Base-by-base conservation (phyloP, 164 flowering plant genomes). In the Sedum album region DNA sequence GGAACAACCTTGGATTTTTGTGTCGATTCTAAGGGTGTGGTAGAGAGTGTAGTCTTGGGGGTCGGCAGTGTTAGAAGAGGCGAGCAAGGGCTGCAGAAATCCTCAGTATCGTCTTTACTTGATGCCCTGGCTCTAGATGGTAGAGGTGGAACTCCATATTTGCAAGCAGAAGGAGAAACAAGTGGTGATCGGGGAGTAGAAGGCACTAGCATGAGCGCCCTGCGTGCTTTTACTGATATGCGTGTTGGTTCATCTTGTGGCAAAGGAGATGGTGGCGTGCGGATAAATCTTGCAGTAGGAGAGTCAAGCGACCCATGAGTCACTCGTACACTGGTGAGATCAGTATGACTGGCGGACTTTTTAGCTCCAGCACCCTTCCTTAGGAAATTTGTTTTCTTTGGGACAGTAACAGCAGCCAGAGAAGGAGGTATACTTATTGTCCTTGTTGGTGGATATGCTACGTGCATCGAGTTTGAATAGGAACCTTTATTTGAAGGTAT, bases 401-500 rank as follows among this genome's bases (percentile, higher is more conserved):
- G 31, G 68, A 80, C 73, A 63, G 81, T 57, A 75, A 68, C 21
- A 42, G 73, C 66, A 41, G 68, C 78, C 66, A 85, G 71, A 71
- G 79, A 77, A 76, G 90, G 79, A 25, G 90, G 89, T 68, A 93
- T 90, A 79, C 91, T 87, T 71, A 84, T 88, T 75, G 83, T 75
- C 72, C 93, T 86, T 42, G 87, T 71, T 70, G 96, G 93, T 44
- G 89, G 94, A 75, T 83, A 81, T 18, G 76, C 70, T 33, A 85
- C 79, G 77, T 79, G 88, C 85, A 84, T 78, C 51, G 87, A 76
- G 77, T 81, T 75, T 5, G 79, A 74, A 61, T 72, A 78, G 69
- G 86, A 73, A 25, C 79, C 82, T 70, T 85, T 86, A 66, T 78
- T 82, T 35, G 95, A 78, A 0, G 93, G 87, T 33, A 87, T 80